A percentile compares a stretch with the other conserved stretches of the same genome.
These are phyloP conservation scores for Boletus coccyginus DNA, from an alignment of 768 basidiomycete genomes.

Conservation along the genomic window DNA sequence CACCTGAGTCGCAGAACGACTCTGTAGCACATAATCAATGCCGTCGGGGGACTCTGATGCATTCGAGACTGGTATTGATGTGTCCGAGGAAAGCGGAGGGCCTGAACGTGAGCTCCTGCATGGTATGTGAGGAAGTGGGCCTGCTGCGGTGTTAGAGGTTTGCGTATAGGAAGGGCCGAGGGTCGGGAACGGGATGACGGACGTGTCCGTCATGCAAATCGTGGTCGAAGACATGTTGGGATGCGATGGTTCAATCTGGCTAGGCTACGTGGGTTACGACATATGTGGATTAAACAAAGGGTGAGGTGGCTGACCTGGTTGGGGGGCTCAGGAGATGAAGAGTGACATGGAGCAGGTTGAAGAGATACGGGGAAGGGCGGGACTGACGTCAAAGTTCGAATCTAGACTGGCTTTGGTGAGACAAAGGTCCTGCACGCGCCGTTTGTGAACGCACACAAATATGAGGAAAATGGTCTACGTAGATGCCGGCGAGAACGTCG, in stretches of 20 bases:
- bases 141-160: conserved; percentile 52
- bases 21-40: conserved; percentile 3
- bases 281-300: background rate
- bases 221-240: conserved; percentile 22
- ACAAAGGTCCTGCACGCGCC: background rate
- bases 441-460: conserved; percentile 8
- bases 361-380: background rate
- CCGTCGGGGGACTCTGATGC: conserved; percentile 3
- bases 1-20: background rate
- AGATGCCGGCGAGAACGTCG: conserved; percentile 7
- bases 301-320: conserved; percentile 4
- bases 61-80: conserved; percentile 8
- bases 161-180: conserved; percentile 27
- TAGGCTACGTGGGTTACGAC: background rate
- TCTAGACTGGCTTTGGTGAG: conserved; percentile 15
- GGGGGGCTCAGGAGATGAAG: conserved; percentile 9
- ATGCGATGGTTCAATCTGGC: background rate
- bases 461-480: conserved; percentile 1
- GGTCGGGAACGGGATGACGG: conserved; percentile 27
- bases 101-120: conserved; percentile 38
- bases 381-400: conserved; percentile 12
- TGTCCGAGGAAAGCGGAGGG: conserved; percentile 12
- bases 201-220: conserved; percentile 23
- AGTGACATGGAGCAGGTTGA: conserved; percentile 17
- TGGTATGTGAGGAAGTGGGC: conserved; percentile 63